Evolutionary conservation across 306 rosid species (phyloP).

Genomic region (Coriaria nepalensis): DNA sequence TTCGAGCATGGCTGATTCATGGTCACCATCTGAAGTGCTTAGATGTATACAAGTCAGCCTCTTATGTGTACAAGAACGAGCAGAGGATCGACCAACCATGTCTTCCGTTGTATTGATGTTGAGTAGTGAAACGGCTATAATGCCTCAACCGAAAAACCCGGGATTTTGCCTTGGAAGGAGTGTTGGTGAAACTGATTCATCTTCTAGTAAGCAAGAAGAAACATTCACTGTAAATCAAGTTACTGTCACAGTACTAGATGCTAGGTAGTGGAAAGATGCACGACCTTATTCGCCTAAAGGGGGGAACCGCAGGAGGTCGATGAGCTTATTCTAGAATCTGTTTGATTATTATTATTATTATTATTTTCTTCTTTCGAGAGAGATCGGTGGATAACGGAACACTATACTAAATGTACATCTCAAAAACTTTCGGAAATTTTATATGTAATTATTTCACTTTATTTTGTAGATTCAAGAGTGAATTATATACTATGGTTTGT

Average conservation of each 20-base stretch:
- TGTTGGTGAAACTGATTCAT: conserved; percentile 36
- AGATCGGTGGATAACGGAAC: too few relatives aligned
- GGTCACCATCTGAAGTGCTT: conserved; percentile 31
- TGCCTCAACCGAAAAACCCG: conserved; percentile 56
- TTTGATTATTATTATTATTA: too few relatives aligned
- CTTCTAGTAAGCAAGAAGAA: conserved; percentile 50
- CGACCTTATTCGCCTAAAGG: too few relatives aligned
- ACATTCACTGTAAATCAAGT: conserved; percentile 58
- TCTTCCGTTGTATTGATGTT: conserved; percentile 39
- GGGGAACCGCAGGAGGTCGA: too few relatives aligned
- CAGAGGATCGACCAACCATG: conserved; percentile 38
- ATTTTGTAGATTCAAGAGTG: too few relatives aligned
- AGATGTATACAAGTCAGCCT: conserved; percentile 56
- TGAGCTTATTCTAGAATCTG: too few relatives aligned
- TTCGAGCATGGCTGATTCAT: conserved; percentile 31
- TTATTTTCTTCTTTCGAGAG: too few relatives aligned
- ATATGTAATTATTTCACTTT: too few relatives aligned
- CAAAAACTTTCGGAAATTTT: too few relatives aligned
- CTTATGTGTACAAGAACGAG: conserved; percentile 26
- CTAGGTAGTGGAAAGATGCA: conserved; percentile 27
- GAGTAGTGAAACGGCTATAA: conserved; percentile 41
- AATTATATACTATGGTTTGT: too few relatives aligned
- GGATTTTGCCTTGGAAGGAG: conserved; percentile 46
- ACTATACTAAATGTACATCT: too few relatives aligned
- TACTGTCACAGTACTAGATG: conserved; percentile 50